Evolutionary conservation across 2,329 filamentous ascomycete species (phyloP), one percentile per base, ranked within the genome.

Genomic region (Penicillium sp.): DNA sequence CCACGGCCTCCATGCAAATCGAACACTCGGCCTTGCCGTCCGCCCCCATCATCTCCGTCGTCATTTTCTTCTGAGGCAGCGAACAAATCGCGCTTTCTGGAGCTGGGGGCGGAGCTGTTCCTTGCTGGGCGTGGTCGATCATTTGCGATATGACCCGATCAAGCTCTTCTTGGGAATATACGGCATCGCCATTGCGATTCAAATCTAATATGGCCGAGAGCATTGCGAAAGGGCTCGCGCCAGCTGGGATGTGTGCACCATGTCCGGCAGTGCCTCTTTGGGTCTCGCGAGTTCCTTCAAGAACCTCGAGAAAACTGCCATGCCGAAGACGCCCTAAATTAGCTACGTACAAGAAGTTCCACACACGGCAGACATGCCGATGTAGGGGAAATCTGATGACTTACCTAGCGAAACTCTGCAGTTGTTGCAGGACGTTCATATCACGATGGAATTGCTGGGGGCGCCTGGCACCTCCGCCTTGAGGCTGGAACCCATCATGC

Each of bases 1-100:
- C 82, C 61, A 96, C 88, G 31, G 90, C 85, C 56, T 97, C 92
- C 80, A 98, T 96, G 76, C 95, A 99, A 59, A 99, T 96, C 37
- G 91, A 93, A 74, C 95, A 99, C 70, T 97, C 93, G 1, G 84
- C 85, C 53, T 80, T 83, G 43, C 87, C 89, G 58, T 89, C 90
- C 5, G 79, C 76, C 6, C 83, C 84, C 55, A 96, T 80, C 84
- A 96, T 88, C 43, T 88, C 83, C 58, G 84, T 79, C 52, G 91
- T 85, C 2, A 95, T 80, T 44, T 85, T 85, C 65, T 88, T 89
- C 66, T 88, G 89, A 9, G 91, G 86, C 5, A 99, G 79, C 3
- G 85, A 83, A 27, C 84, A 82, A 55, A 99, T 93, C 0, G 91
- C 90, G 47, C 84, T 83, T 60, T 88, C 83, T 0, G 91, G 83